These are phyloP conservation scores for Mycena galericulata DNA, from an alignment of 768 basidiomycete species.

Conservation along the genomic window DNA sequence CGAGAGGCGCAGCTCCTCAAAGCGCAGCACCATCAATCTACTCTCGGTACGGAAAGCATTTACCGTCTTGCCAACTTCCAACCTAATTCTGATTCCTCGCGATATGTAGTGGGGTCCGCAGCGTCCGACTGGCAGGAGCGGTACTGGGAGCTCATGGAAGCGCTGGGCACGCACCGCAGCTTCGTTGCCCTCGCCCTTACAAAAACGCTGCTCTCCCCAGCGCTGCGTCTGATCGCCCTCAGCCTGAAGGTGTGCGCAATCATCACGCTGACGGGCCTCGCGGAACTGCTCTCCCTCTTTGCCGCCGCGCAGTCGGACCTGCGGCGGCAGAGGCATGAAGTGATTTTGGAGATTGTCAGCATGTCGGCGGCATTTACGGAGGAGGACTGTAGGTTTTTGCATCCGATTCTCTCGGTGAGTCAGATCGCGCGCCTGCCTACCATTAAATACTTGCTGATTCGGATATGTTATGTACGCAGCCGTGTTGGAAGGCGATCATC, in stretches of 20 bases:
- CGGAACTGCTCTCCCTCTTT: conserved; percentile 45
- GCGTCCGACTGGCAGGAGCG: conserved; percentile 2
- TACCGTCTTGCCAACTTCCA: background rate
- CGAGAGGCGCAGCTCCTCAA: background rate
- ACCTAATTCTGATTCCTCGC: background rate
- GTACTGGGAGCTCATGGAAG: conserved; percentile 28
- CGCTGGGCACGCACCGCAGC: conserved; percentile 17
- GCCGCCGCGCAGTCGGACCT: conserved; percentile 7
- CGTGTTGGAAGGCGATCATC: background rate
- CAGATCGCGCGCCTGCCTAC: background rate
- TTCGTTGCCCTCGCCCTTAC: conserved; percentile 11
- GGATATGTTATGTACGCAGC: background rate
- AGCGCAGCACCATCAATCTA: background rate
- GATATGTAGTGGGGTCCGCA: background rate
- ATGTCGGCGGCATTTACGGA: conserved; percentile 20
- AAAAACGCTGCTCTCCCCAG: conserved; percentile 14
- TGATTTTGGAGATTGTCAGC: conserved; percentile 21
- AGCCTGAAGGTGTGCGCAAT: conserved; percentile 21
- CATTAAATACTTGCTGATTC: background rate
- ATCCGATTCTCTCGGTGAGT: conserved; percentile 17
- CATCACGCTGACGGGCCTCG: conserved; percentile 8
- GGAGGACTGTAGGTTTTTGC: conserved; percentile 8
- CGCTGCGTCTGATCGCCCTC: background rate
- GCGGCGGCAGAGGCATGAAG: conserved; percentile 1
- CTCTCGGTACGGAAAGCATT: conserved; percentile 1